Percentiles rank a stretch among this genome's conserved stretches.
These are phyloP conservation scores for Filobasidium floriforme DNA, from an alignment of 768 basidiomycete species.

Conservation along the genomic window DNA sequence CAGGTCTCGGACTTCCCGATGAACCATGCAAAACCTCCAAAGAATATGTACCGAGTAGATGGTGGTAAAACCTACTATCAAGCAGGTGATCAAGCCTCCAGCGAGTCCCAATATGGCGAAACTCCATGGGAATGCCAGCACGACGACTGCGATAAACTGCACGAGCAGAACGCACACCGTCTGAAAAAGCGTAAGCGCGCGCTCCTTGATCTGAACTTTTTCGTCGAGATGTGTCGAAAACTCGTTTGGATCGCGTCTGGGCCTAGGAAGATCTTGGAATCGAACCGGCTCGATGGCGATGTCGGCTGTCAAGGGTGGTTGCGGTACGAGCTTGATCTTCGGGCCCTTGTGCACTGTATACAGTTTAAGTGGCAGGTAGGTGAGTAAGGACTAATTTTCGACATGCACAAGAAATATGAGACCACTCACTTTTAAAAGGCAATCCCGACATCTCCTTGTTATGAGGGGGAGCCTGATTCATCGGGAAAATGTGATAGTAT, in stretches of 20 bases:
- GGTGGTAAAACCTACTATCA: not conserved
- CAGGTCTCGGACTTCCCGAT: conserved; percentile 25
- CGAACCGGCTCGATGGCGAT: not conserved
- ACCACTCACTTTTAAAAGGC: no score
- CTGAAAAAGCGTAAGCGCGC: not conserved
- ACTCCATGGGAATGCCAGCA: not conserved
- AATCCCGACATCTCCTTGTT: no score
- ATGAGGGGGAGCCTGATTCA: no score
- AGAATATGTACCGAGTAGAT: not conserved
- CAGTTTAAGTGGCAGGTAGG: no score
- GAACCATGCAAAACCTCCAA: conserved; percentile 16
- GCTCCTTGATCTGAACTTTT: not conserved
- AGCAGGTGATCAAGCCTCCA: not conserved
- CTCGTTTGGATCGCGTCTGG: not conserved
- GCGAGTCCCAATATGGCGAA: not conserved
- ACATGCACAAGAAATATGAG: no score
- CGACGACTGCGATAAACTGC: not conserved
- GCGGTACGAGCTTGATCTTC: not conserved
- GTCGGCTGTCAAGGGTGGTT: not conserved
- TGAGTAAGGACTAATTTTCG: no score
- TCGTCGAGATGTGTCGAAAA: not conserved
- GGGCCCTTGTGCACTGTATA: no score
- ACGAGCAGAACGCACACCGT: not conserved
- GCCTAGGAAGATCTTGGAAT: not conserved
- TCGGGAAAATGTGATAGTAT: no score